These are phyloP conservation scores for Starmerella gropengiesseri DNA, from an alignment of 805 yeast genomes.

Conservation along the genomic window DNA sequence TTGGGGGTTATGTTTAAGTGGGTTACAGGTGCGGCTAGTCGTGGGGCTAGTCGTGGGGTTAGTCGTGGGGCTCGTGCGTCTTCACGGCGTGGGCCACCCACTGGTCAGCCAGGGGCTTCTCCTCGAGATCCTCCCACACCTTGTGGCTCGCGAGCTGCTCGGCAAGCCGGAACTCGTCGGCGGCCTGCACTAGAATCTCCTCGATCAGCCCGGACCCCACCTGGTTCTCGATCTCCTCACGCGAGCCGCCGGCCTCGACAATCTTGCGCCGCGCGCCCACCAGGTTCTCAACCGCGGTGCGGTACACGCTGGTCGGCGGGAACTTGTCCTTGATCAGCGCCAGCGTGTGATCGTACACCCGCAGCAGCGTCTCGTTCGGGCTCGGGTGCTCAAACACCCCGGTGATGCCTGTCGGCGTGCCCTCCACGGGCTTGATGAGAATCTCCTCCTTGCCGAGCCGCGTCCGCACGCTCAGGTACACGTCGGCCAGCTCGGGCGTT, in stretches of 20 bases:
- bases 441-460: constrained; percentile 26
- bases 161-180: constrained; percentile 63
- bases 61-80: constrained; percentile 16
- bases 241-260: constrained; percentile 52
- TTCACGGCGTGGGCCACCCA: constrained; percentile 38
- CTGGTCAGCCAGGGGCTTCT: constrained; percentile 67
- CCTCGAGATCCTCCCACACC: constrained; percentile 72
- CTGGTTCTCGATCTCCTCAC: constrained; percentile 55
- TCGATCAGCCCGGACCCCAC: constrained; percentile 79
- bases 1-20: no score
- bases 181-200: constrained; percentile 71
- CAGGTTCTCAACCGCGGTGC: constrained; percentile 60
- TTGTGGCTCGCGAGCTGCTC: constrained; percentile 57
- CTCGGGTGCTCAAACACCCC: constrained; percentile 71
- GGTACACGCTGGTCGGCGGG: constrained; percentile 65
- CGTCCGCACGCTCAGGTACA: constrained; percentile 22
- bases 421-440: constrained; percentile 47
- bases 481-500: constrained; percentile 25
- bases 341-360: constrained; percentile 62
- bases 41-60: no score
- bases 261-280: constrained; percentile 57
- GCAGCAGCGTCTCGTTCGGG: constrained; percentile 67
- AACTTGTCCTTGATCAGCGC: constrained; percentile 45
- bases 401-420: constrained; percentile 72
- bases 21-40: no score